Conservation (phyloP, 352 stramenopile genomes). For the Blastocystis sp. region DNA sequence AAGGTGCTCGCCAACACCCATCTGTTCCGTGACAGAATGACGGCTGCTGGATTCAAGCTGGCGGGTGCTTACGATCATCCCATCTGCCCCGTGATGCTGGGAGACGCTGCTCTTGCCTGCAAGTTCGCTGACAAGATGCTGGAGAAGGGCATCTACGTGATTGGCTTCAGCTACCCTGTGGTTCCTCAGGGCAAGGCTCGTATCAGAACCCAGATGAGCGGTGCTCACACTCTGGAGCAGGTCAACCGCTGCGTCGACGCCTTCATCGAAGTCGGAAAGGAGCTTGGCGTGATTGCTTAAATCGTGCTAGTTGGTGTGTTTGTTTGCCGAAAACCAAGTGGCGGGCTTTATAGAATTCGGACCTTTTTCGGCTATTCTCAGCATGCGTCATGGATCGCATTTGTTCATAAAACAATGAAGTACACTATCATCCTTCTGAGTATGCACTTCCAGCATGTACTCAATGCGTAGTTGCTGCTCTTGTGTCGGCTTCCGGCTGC, state of each 20-base stretch:
- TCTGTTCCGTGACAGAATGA: conserved; percentile 79
- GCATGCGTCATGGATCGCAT: too few species aligned
- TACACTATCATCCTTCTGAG: background rate
- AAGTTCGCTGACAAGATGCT: conserved; percentile 80
- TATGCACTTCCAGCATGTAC: background rate
- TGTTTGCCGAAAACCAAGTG: background rate
- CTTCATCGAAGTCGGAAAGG: conserved; percentile 78
- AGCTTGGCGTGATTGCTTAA: conserved; percentile 59
- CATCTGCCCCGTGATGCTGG: conserved; percentile 80
- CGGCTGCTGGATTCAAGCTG: conserved; percentile 74
- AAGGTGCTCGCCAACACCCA: conserved; percentile 77
- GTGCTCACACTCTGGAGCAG: conserved; percentile 78
- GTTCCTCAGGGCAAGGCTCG: conserved; percentile 79
- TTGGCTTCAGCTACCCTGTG: conserved; percentile 82
- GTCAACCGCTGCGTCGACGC: conserved; percentile 77
- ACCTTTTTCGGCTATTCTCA: too few species aligned
- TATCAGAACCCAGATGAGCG: conserved; percentile 79
- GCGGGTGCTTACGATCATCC: conserved; percentile 72
- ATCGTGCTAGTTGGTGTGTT: background rate
- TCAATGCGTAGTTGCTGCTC: background rate
- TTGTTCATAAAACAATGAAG: background rate
- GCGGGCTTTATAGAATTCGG: background rate
- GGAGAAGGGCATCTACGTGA: conserved; percentile 80
- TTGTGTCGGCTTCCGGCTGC: conserved; percentile 24
- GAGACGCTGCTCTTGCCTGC: conserved; percentile 75